Conservation (phyloP, 148 eudicot species). For the Nepenthes mirabilis region DNA sequence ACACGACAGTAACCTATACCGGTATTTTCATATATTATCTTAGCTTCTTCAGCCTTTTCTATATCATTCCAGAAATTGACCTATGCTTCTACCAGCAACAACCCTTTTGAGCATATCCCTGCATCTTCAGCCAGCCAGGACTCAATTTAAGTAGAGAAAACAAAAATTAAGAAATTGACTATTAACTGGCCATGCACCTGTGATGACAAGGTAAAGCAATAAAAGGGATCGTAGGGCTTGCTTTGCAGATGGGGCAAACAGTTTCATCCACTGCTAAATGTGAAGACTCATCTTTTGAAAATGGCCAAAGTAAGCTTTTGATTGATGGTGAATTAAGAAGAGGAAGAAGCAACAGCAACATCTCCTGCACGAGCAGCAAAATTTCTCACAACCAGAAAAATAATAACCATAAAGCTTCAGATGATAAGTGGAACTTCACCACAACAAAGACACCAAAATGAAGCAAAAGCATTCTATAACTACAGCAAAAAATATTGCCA, state of each 20-base stretch:
- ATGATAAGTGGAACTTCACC: too few relatives aligned
- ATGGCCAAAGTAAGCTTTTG: slow-evolving; percentile 64
- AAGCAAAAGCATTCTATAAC: neutral
- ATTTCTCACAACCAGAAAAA: slow-evolving; percentile 3
- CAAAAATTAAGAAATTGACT: neutral
- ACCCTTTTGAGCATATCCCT: too few relatives aligned
- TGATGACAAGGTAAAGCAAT: slow-evolving; percentile 90
- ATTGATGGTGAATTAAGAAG: slow-evolving; percentile 88
- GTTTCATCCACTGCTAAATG: slow-evolving; percentile 40
- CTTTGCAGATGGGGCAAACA: slow-evolving; percentile 80
- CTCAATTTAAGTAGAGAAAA: neutral
- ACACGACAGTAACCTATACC: too few relatives aligned
- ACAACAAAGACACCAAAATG: neutral
- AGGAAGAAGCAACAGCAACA: slow-evolving; percentile 89
- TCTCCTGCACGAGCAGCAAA: slow-evolving; percentile 51
- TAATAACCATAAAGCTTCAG: neutral
- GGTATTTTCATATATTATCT: too few relatives aligned
- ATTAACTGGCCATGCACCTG: slow-evolving; percentile 34
- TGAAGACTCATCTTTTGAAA: slow-evolving; percentile 72
- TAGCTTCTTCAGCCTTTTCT: too few relatives aligned
- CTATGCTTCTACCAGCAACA: too few relatives aligned
- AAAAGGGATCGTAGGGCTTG: slow-evolving; percentile 72
- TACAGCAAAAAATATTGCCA: too few relatives aligned
- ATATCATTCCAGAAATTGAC: too few relatives aligned
- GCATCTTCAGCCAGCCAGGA: too few relatives aligned